A percentile compares a stretch with the other conserved stretches of the same genome.
phyloP scores from a whole-genome alignment of 2,329 filamentous ascomycete genomes.

The Nigrograna mackinnonii region DNA sequence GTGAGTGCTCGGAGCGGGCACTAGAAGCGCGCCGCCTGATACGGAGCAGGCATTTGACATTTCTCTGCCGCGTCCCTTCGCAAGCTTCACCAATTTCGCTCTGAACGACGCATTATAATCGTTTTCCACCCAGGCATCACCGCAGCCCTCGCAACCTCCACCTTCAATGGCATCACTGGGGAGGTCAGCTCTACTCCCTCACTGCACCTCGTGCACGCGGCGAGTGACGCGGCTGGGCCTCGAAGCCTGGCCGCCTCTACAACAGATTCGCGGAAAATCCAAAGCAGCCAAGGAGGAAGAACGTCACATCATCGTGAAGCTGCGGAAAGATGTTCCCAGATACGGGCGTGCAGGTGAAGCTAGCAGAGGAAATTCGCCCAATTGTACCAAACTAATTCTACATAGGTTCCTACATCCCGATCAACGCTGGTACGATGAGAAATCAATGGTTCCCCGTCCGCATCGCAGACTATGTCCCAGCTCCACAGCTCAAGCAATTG shows the following conservation, averaged over 20 bases:
- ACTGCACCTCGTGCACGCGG: conserved; percentile 43
- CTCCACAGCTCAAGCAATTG: conserved; percentile 48
- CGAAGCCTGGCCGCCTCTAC: conserved; percentile 26
- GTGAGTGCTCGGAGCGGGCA: conserved; percentile 19
- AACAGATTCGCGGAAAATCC: conserved; percentile 49
- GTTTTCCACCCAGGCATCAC: conserved; percentile 13
- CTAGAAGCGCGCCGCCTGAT: conserved; percentile 6
- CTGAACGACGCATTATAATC: conserved; percentile 9
- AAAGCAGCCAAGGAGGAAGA: conserved; percentile 47
- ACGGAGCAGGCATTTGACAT: not conserved
- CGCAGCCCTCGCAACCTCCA: conserved; percentile 8
- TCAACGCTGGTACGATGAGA: conserved; percentile 58
- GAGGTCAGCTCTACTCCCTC: conserved; percentile 37
- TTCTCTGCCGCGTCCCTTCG: conserved; percentile 9
- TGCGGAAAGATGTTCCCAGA: conserved; percentile 56
- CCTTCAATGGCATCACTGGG: conserved; percentile 36
- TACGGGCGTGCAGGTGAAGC: conserved; percentile 48
- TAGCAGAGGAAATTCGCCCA: not conserved
- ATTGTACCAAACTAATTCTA: conserved; percentile 16
- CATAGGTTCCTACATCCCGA: conserved; percentile 57
- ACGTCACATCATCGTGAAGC: conserved; percentile 52
- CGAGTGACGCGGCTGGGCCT: conserved; percentile 33
- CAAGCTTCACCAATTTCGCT: conserved; percentile 29
- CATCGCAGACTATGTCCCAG: conserved; percentile 57
- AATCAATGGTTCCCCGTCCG: conserved; percentile 57